A percentile compares a stretch with the other conserved stretches of the same genome.
Conservation (phyloP, 306 rosid genomes). For the Ormosia emarginata region DNA sequence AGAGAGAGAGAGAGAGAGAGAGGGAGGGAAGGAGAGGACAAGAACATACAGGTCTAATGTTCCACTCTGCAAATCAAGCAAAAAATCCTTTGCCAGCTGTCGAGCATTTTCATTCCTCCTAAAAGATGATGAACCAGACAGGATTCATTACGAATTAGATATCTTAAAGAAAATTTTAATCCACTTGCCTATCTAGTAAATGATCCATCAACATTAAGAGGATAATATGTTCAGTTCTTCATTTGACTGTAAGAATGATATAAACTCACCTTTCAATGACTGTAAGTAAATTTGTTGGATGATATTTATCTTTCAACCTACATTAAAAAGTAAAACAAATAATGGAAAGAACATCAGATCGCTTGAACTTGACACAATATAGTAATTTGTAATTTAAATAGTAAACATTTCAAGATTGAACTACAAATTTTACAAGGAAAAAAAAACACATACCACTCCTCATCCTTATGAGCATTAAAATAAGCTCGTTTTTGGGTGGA, state of each 20-base stretch:
- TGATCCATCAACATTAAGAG: not conserved
- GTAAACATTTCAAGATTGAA: constrained; percentile 17
- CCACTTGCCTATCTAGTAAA: not conserved
- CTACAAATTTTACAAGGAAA: not conserved
- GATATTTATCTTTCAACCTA: constrained; percentile 97
- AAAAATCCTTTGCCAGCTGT: constrained; percentile 72
- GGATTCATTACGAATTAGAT: constrained; percentile 14
- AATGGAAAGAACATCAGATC: constrained; percentile 8
- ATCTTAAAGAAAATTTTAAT: not conserved
- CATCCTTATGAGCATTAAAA: constrained; percentile 90
- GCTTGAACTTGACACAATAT: not conserved
- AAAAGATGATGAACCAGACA: constrained; percentile 20
- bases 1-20: too few species aligned
- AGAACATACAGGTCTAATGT: constrained; percentile 68
- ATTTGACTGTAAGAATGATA: constrained; percentile 4
- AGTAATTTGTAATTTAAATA: not conserved
- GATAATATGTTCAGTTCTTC: not conserved
- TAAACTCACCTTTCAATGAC: constrained; percentile 79
- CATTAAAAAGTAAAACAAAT: constrained; percentile 23
- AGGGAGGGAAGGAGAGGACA: not conserved
- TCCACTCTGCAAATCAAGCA: constrained; percentile 95
- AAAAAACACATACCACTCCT: constrained; percentile 64
- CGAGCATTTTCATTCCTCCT: constrained; percentile 97
- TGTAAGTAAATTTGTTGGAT: constrained; percentile 83
- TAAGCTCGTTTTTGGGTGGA: constrained; percentile 87